Evolutionary conservation across 2,329 filamentous ascomycete species (phyloP), one percentile per base, ranked within the genome.

Genomic region (Colletotrichum lupini): DNA sequence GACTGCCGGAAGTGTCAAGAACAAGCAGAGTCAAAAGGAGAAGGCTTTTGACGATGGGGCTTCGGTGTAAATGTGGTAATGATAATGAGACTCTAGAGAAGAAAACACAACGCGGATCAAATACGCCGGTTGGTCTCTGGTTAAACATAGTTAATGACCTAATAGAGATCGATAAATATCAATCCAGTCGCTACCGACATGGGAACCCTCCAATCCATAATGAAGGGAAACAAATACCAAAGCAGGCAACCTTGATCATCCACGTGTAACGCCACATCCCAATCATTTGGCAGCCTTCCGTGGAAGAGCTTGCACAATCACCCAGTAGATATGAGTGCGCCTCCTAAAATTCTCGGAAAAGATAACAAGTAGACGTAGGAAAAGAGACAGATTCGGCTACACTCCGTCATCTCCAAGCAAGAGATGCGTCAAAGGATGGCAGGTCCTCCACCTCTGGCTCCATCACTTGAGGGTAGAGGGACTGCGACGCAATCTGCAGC

Each of bases 401-500:
- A 4, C 11, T 19, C 2, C 2, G 5, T 28, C 26, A 68, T 11
- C 67, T 35, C 64, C 64, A 68, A 8, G 64, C 24, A 12, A 68
- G 64, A 28, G 63, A 59, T 52, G 64, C 68, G n/a, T 72, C 49
- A n/a, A 72, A 72, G 9, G 46, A 55, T 19, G 68, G 68, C 24
- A 68, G 64, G 2, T 68, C 64, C 19, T 72, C 57, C 12, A 49
- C 8, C 12, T 22, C 35, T 14, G 37, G 22, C 37, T 62, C 46
- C 11, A 80, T 77, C n/a, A 81, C 76, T 65, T 81, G 75, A 32
- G 58, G 59, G 26, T 35, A 26, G 11, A 61, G 73, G 24, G 77
- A 79, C 75, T 85, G 83, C 28, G 88, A 85, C 2, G 83, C 86
- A 42, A 90, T 77, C 80, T 90, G 88, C 57, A 90, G 75, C 7